Evolutionary conservation across 2,329 filamentous ascomycete species (phyloP), one percentile per base, ranked within the genome.

Genomic region (Paecilomyces dactylethromorphus): DNA sequence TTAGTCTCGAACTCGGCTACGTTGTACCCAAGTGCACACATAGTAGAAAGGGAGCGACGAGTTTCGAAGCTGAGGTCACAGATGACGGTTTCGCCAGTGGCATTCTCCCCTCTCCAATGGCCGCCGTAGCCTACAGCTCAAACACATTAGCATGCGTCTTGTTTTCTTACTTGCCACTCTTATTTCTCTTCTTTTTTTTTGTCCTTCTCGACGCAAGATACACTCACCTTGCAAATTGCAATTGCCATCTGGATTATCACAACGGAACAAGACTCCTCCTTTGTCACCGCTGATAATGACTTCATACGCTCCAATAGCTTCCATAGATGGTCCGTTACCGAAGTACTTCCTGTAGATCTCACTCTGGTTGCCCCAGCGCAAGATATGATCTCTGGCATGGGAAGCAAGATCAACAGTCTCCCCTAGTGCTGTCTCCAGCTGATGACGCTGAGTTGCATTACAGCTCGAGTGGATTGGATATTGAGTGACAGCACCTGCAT

Each of bases 241-340:
- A 74, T 89, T 89, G 21, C 79, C 74, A 64, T 90, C 87, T 0
- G 84, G 81, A 63, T 90, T 84, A 60, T 90, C 87, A 64, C 87
- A 89, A 21, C 87, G 83, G 77, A 89, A 89, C 18, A 85, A 68
- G 53, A 87, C 77, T 26, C 76, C 79, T 0, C 75, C 74, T 66
- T 83, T 84, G 71, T 88, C 81, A 1, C 80, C 84, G 51, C 79
- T 78, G 64, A 83, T 76, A 32, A 90, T 76, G 59, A 83, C 81
- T 56, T 87, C 82, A 63, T 81, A 87, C 78, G 84, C 86, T 3
- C 87, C 87, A 50, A 86, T 77, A 3, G 83, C 80, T 61, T 81
- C 79, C 22, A 81, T 80, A 2, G 85, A 84, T 3, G 84, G 77
- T 1, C 77, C 77, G 56, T 83, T 79, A 53, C 87, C 85, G 67